Evolutionary conservation across 2,329 filamentous ascomycete species (phyloP).

Genomic region (Fusarium sp.): DNA sequence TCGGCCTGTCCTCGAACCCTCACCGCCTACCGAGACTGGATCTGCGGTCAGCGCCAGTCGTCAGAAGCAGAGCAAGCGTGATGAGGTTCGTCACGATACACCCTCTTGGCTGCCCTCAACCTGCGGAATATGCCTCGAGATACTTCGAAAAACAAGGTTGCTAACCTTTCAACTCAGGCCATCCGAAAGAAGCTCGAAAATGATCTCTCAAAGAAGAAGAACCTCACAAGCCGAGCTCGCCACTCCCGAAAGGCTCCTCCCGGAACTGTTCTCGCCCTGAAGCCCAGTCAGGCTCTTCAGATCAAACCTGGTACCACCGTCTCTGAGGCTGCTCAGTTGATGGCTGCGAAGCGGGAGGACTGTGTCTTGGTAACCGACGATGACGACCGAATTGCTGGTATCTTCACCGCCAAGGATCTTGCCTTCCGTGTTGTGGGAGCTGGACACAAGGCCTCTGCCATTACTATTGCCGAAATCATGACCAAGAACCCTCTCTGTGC

Average conservation of each 20-base stretch:
- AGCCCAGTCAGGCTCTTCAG: slow-evolving; percentile 94
- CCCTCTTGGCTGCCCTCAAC: slow-evolving; percentile 5
- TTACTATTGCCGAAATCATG: slow-evolving; percentile 99
- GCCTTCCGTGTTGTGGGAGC: slow-evolving; percentile 96
- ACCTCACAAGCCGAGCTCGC: slow-evolving; percentile 80
- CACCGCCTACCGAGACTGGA: slow-evolving; percentile 67
- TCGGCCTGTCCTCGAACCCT: slow-evolving; percentile 74
- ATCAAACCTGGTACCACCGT: slow-evolving; percentile 97
- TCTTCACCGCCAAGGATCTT: slow-evolving; percentile 98
- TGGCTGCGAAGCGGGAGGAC: slow-evolving; percentile 98
- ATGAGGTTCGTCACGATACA: slow-evolving; percentile 80
- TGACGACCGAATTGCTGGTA: slow-evolving; percentile 96
- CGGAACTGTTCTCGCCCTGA: slow-evolving; percentile 93
- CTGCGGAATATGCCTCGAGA: slow-evolving; percentile 34
- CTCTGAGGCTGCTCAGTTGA: slow-evolving; percentile 95
- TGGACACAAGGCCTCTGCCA: slow-evolving; percentile 87
- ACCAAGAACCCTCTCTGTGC: slow-evolving; percentile 99
- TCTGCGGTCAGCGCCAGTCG: slow-evolving; percentile 92
- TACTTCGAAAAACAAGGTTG: slow-evolving; percentile 6
- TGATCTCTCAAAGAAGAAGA: slow-evolving; percentile 98
- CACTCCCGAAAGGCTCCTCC: slow-evolving; percentile 94
- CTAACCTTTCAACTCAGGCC: slow-evolving; percentile 70
- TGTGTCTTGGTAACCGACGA: slow-evolving; percentile 98
- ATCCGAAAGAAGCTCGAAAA: slow-evolving; percentile 97
- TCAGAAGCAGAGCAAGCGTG: slow-evolving; percentile 95